Conservation (phyloP, 352 stramenopile species). For the Albugo laibachii region DNA sequence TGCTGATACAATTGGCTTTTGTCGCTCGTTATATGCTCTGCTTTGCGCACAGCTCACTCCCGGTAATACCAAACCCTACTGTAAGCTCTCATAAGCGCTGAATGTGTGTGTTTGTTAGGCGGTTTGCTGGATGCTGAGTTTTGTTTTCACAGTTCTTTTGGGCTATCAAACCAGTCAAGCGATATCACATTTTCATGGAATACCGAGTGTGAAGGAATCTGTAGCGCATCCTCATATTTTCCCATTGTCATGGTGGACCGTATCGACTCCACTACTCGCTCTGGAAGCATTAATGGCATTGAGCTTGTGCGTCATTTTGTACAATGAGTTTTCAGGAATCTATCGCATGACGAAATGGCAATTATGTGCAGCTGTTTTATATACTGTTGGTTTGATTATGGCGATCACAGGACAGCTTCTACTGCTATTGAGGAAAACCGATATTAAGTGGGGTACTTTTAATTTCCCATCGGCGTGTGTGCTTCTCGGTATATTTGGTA, state of each 20-base stretch:
- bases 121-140: slow-evolving; percentile 52
- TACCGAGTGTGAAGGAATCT: slow-evolving; percentile 3
- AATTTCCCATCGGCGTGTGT: slow-evolving; percentile 55
- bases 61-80: slow-evolving; percentile 17
- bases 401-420: slow-evolving; percentile 47
- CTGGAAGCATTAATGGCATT: slow-evolving; percentile 39
- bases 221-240: too few species aligned
- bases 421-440: slow-evolving; percentile 36
- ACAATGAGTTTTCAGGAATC: slow-evolving; percentile 53
- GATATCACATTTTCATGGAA: slow-evolving; percentile 1
- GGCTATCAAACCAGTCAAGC: slow-evolving; percentile 49
- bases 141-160: slow-evolving; percentile 61
- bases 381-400: slow-evolving; percentile 37
- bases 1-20: slow-evolving; percentile 67
- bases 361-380: slow-evolving; percentile 46
- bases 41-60: slow-evolving; percentile 47
- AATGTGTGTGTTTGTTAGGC: slow-evolving; percentile 19
- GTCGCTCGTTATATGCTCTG: slow-evolving; percentile 67
- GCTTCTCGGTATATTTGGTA: slow-evolving; percentile 55
- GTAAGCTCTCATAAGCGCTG: not conserved
- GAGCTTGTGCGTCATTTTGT: slow-evolving; percentile 40
- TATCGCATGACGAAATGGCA: slow-evolving; percentile 63
- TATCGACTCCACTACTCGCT: slow-evolving; percentile 38
- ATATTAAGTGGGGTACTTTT: slow-evolving; percentile 52
- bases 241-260: slow-evolving; percentile 49